phyloP scores from a whole-genome alignment of 75 land plant species.

The Selaginella tamariscina region DNA sequence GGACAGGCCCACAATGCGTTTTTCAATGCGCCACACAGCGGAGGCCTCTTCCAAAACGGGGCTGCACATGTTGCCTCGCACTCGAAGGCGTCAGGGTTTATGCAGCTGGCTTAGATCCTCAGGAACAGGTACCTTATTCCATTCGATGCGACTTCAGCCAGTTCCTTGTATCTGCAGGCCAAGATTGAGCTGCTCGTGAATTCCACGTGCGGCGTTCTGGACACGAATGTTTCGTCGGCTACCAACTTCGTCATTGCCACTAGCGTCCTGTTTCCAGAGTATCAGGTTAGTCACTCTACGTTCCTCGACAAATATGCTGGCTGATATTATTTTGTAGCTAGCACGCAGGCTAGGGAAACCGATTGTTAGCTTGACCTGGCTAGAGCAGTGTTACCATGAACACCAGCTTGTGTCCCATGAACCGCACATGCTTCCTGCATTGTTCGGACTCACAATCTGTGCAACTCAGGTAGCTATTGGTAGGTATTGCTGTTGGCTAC shows the following conservation, averaged over 20 bases:
- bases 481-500: constrained; percentile 6
- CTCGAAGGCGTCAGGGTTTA: constrained; percentile 82
- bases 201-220: constrained; percentile 73
- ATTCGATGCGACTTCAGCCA: not conserved
- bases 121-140: constrained; percentile 46
- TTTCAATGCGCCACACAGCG: constrained; percentile 68
- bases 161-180: constrained; percentile 25
- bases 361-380: constrained; percentile 56
- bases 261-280: constrained; percentile 70
- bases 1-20: constrained; percentile 77
- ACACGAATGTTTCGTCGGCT: constrained; percentile 36
- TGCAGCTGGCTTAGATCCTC: constrained; percentile 68
- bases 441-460: constrained; percentile 70
- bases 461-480: constrained; percentile 65
- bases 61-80: constrained; percentile 77
- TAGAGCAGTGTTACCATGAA: constrained; percentile 70
- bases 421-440: constrained; percentile 55
- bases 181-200: constrained; percentile 57
- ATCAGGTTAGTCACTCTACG: constrained; percentile 39
- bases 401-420: constrained; percentile 86
- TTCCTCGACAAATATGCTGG: not conserved
- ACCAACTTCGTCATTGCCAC: constrained; percentile 76
- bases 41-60: constrained; percentile 49
- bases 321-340: not conserved
- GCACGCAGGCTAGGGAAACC: constrained; percentile 52